Conservation (phyloP, 495 filamentous ascomycete species). For the Trichoderma virens region DNA sequence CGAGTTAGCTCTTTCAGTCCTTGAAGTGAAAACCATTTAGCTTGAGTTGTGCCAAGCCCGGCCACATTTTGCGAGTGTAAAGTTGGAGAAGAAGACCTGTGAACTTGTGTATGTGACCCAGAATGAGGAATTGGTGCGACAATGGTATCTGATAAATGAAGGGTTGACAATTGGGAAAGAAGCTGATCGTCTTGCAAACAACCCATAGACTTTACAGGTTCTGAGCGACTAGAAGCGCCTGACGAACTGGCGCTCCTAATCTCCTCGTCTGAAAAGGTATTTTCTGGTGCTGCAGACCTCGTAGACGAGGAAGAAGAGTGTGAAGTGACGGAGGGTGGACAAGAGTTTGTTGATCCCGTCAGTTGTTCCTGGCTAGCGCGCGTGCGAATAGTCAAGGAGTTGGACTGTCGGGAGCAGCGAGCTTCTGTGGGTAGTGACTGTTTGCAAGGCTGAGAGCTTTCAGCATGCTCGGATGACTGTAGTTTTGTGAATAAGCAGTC, state of each 20-base stretch:
- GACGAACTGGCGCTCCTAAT: neutral
- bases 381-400: neutral
- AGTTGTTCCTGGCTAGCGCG: neutral
- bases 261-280: neutral
- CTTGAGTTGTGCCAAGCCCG: neutral
- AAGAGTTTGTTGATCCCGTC: neutral
- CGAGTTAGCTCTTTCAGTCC: constrained; percentile 84
- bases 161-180: neutral
- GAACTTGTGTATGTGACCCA: neutral
- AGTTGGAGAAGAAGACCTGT: neutral
- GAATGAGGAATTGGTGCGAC: neutral
- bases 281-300: neutral
- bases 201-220: neutral
- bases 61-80: neutral
- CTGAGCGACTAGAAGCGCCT: neutral
- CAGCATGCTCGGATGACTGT: neutral
- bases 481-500: neutral
- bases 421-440: neutral
- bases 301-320: neutral
- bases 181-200: neutral
- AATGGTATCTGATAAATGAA: neutral
- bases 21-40: constrained; percentile 50
- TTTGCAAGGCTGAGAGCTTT: constrained; percentile 4
- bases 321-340: neutral
- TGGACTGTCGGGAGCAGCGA: neutral